Percentiles rank a stretch among this genome's conserved stretches.
Evolutionary conservation across 331 rosid species (phyloP).

Genomic region (Spiraea crenata): DNA sequence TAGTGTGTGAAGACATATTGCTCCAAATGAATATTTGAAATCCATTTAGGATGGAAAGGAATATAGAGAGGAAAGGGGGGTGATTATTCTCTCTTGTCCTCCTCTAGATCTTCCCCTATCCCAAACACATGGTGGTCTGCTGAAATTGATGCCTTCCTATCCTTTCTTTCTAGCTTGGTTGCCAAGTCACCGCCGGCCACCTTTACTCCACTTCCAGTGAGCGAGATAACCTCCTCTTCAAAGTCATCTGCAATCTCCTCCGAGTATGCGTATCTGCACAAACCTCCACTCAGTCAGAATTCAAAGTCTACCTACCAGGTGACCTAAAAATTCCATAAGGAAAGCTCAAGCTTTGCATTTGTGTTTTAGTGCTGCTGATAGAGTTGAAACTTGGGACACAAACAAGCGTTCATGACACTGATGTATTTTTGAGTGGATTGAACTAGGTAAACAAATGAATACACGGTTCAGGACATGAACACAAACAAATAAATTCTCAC

Average conservation of each 20-base stretch:
- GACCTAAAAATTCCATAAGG: not conserved
- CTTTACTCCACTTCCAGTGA: slow-evolving; percentile 60
- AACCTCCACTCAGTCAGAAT: not conserved
- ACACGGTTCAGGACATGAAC: too few relatives aligned
- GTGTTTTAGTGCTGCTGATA: too few relatives aligned
- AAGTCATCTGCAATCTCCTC: slow-evolving; percentile 70
- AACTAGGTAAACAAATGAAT: too few relatives aligned
- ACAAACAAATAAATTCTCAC: too few relatives aligned
- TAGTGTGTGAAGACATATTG: not conserved
- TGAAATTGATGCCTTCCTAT: slow-evolving; percentile 51
- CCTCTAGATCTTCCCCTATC: slow-evolving; percentile 68
- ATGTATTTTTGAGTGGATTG: too few relatives aligned
- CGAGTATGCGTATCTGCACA: slow-evolving; percentile 61
- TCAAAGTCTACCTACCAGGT: not conserved
- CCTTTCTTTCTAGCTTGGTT: slow-evolving; percentile 54
- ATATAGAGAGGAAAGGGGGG: not conserved
- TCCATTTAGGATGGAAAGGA: not conserved
- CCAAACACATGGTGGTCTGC: slow-evolving; percentile 57
- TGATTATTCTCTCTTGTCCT: slow-evolving; percentile 75
- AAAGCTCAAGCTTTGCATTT: not conserved
- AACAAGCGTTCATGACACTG: too few relatives aligned
- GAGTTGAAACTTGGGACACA: not conserved
- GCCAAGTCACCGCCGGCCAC: slow-evolving; percentile 57
- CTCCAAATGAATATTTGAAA: not conserved
- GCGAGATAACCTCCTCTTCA: slow-evolving; percentile 73